A percentile compares a stretch with the other conserved stretches of the same genome.
These are phyloP conservation scores for Citrus cavaleriei DNA, from an alignment of 345 rosid species.

Conservation along the genomic window DNA sequence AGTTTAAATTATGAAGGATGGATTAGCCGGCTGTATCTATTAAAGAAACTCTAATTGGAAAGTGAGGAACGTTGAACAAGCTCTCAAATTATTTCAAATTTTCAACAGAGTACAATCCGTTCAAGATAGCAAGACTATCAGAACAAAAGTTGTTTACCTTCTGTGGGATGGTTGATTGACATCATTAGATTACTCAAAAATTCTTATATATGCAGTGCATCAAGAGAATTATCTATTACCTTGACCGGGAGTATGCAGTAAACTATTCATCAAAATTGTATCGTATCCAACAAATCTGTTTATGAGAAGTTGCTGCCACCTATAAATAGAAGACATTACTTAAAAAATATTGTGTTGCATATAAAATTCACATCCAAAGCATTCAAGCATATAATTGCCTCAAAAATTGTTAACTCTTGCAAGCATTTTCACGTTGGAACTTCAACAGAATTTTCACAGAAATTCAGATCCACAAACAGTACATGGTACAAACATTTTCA, in stretches of 20 bases:
- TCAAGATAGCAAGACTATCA: not conserved
- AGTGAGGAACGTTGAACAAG: not conserved
- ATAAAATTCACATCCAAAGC: not conserved
- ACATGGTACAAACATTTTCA: not conserved
- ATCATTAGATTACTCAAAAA: not conserved
- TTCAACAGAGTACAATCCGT: not conserved
- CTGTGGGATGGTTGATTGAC: not conserved
- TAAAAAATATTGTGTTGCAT: not conserved
- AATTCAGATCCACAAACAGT: not conserved
- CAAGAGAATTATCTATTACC: constrained; percentile 41
- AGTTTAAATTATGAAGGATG: not conserved
- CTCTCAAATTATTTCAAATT: not conserved
- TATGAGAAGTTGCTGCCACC: constrained; percentile 99
- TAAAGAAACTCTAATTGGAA: not conserved
- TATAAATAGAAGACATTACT: constrained; percentile 29
- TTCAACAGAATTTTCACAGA: not conserved
- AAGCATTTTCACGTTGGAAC: not conserved
- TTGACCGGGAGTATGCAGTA: constrained; percentile 83
- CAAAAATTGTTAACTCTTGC: not conserved
- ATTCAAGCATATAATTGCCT: not conserved
- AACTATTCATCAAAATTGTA: constrained; percentile 96
- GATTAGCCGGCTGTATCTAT: not conserved
- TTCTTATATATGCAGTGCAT: constrained; percentile 1
- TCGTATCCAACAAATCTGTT: constrained; percentile 98
- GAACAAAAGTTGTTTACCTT: not conserved